Evolutionary conservation across 1,284 basidiomycete genomes (phyloP), one percentile per base, ranked within the genome.

Genomic region (Irpex rosettiformis): DNA sequence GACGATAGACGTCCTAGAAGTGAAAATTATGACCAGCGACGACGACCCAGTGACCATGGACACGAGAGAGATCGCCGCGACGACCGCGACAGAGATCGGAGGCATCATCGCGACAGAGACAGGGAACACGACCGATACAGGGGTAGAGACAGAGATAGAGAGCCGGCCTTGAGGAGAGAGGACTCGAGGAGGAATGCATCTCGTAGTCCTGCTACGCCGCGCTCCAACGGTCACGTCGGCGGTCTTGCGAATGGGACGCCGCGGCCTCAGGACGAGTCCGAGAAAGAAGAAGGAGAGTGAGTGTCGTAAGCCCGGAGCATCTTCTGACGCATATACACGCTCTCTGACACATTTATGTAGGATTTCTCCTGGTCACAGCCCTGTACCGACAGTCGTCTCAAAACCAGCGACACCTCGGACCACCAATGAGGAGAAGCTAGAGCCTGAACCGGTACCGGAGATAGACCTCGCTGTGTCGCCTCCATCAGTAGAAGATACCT

Each of bases 231-330:
- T 21, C 55, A 27, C 25, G 58, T 53, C 22, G 43, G 33, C 42
- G 22, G 48, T 24, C 54, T 53, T 24, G 29, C 61, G 11, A 61
- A 66, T n/a, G 49, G 66, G 29, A 58, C 64, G 1, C 65, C 60
- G 13, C 56, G 62, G 51, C 63, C 69, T 4, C 70, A 60, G 52
- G 65, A 71, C 13, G 80, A 83, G 51, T 83, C 84, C 1, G 86
- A 89, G 65, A 84, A 73, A 70, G 86, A 89, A 75, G 88, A 89
- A 82, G 88, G 88, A 77, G 88, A 90, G 87, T 90, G 71, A 86
- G 86, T 89, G 66, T 77, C 68, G 66, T 70, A 64, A 65, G 52
- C 21, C 33, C 28, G 7, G 49, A 10, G 33, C 16, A 37, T 37
- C 4, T 25, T 47, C 22, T 18, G 4, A 10, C n/a, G 24, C 27